These are phyloP conservation scores for Cephaloascus albidus DNA, from an alignment of 805 yeast genomes.

Conservation along the genomic window DNA sequence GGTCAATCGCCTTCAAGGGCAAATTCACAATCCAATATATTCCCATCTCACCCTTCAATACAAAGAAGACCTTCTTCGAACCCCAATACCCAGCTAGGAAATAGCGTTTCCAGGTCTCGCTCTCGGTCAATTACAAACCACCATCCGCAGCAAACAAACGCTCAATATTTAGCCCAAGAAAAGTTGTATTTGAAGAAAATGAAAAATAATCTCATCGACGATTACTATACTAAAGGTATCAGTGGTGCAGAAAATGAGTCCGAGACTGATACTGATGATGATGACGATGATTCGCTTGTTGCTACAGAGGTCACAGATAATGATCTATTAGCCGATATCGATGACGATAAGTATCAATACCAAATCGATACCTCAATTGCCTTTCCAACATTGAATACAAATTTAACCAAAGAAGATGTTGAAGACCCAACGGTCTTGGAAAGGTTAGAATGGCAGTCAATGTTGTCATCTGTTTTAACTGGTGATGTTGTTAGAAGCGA, in stretches of 20 bases:
- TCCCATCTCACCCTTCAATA: not conserved
- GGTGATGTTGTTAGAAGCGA: constrained; percentile 94
- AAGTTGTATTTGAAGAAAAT: constrained; percentile 54
- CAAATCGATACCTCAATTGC: constrained; percentile 38
- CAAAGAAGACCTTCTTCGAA: not conserved
- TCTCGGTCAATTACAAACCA: not conserved
- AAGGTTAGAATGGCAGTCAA: constrained; percentile 91
- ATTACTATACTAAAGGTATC: constrained; percentile 63
- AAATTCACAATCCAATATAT: too few relatives aligned
- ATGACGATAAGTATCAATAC: constrained; percentile 25
- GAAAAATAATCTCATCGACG: constrained; percentile 53
- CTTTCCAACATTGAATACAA: constrained; percentile 14
- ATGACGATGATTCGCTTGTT: constrained; percentile 16
- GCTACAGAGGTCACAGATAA: constrained; percentile 13
- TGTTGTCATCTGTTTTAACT: constrained; percentile 82
- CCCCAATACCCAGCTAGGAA: not conserved
- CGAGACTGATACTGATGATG: constrained; percentile 15
- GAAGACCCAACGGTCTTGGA: constrained; percentile 51
- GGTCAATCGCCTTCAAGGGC: not conserved
- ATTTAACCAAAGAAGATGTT: constrained; percentile 8
- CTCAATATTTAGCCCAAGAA: constrained; percentile 53
- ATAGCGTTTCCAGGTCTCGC: not conserved
- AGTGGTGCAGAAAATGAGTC: constrained; percentile 25
- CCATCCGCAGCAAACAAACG: constrained; percentile 9
- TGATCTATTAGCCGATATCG: constrained; percentile 27